Evolutionary conservation across 495 filamentous ascomycete genomes (phyloP).

Genomic region (Penicillium arizonense): DNA sequence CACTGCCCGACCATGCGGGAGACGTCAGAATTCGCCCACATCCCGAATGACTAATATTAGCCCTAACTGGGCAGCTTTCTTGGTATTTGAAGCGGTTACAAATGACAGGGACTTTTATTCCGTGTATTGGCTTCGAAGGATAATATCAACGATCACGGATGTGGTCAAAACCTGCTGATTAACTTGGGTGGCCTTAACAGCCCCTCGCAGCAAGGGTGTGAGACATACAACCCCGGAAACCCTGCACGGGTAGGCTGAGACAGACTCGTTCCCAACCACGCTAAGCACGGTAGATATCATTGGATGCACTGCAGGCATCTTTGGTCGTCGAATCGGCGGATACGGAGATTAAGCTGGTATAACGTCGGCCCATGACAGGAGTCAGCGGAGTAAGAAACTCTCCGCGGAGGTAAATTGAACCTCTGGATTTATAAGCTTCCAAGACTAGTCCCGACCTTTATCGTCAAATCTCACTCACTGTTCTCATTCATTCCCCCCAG

Average conservation of each 20-base stretch:
- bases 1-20: neutral
- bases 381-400: constrained; percentile 4
- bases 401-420: constrained; percentile 8
- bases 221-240: neutral
- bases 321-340: neutral
- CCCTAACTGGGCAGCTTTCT: neutral
- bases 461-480: neutral
- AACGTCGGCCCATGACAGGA: constrained; percentile 9
- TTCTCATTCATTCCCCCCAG: neutral
- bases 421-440: neutral
- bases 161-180: too few species aligned
- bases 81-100: neutral
- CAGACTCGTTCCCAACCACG: neutral
- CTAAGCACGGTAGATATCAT: neutral
- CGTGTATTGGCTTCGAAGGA: too few species aligned
- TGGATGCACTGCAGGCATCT: neutral
- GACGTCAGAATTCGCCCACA: constrained; percentile 9
- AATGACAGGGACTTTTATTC: too few species aligned
- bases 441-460: neutral
- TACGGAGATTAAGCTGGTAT: constrained; percentile 8
- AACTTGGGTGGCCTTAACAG: too few species aligned
- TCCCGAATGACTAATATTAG: constrained; percentile 12
- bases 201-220: neutral
- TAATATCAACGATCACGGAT: too few species aligned
- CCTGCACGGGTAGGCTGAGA: neutral